Percentiles rank a stretch among this genome's conserved stretches.
Conservation (phyloP, 2,329 filamentous ascomycete species). For the Fusarium secorum region DNA sequence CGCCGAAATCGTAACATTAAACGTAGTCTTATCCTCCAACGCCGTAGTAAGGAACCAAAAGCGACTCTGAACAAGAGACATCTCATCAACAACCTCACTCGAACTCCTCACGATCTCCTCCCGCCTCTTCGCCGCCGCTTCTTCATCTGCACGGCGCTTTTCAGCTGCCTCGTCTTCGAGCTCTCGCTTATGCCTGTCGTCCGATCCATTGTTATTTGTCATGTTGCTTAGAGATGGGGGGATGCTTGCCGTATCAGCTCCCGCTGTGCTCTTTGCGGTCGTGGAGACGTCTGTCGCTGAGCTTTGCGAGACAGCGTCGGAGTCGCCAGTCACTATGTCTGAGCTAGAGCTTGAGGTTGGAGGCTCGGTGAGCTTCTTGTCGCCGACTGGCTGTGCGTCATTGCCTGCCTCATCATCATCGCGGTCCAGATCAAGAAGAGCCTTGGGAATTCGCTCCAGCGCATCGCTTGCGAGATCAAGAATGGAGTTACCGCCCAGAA, state of each 20-base stretch:
- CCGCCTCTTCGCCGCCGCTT: background rate
- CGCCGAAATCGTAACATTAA: constrained; percentile 4
- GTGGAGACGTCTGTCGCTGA: constrained; percentile 2
- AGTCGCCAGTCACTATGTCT: background rate
- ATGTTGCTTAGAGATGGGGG: background rate
- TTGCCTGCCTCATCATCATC: background rate
- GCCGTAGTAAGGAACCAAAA: constrained; percentile 8
- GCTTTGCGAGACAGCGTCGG: background rate
- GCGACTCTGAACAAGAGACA: background rate
- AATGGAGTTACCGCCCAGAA: constrained; percentile 32
- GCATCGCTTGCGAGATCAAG: constrained; percentile 4
- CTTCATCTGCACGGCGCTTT: background rate
- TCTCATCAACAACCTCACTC: background rate
- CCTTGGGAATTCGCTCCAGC: background rate
- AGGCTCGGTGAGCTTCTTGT: background rate
- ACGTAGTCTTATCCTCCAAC: constrained; percentile 1
- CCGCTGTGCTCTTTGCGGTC: background rate
- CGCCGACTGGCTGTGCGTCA: background rate
- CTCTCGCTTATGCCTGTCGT: background rate
- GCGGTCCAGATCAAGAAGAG: background rate
- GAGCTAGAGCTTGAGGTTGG: background rate
- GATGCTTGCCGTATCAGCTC: background rate
- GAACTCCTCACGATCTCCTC: background rate
- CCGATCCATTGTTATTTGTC: background rate
- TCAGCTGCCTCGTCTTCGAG: background rate